These are phyloP conservation scores for Xylaria sp. DNA, from an alignment of 2,329 filamentous ascomycete genomes.

Conservation along the genomic window DNA sequence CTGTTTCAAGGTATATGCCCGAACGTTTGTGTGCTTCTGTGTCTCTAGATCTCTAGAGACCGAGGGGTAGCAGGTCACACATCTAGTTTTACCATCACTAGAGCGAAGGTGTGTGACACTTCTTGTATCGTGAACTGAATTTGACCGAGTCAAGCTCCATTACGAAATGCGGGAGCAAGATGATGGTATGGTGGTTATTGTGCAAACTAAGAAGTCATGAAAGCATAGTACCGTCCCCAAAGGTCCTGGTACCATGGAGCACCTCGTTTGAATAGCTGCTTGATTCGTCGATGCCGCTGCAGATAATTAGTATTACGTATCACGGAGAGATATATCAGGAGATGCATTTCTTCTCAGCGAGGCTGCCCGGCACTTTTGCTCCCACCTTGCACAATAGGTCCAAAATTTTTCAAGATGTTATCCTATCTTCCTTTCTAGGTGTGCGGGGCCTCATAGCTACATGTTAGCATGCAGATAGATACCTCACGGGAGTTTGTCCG, in stretches of 20 bases:
- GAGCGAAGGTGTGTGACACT: slow-evolving; percentile 11
- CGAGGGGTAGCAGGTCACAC: slow-evolving; percentile 15
- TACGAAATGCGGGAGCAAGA: not conserved
- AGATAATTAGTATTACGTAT: not conserved
- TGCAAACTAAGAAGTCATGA: not conserved
- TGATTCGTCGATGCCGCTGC: not conserved
- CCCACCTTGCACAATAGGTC: not conserved
- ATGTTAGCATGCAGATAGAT: not conserved
- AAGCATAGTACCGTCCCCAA: not conserved
- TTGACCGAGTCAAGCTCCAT: slow-evolving; percentile 20
- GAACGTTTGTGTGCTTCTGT: not conserved
- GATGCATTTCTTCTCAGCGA: not conserved
- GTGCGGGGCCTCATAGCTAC: not conserved
- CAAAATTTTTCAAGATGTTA: not conserved
- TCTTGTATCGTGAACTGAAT: not conserved
- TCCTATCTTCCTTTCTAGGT: not conserved
- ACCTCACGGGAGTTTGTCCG: not conserved
- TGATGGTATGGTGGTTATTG: not conserved
- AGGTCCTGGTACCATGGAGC: not conserved
- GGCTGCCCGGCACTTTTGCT: not conserved
- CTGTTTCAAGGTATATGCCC: not conserved
- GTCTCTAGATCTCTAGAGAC: slow-evolving; percentile 12
- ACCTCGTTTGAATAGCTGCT: not conserved
- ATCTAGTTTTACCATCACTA: slow-evolving; percentile 5
- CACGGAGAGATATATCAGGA: not conserved